Conservation (phyloP, 2,329 filamentous ascomycete species). For the Diplodia corticola region DNA sequence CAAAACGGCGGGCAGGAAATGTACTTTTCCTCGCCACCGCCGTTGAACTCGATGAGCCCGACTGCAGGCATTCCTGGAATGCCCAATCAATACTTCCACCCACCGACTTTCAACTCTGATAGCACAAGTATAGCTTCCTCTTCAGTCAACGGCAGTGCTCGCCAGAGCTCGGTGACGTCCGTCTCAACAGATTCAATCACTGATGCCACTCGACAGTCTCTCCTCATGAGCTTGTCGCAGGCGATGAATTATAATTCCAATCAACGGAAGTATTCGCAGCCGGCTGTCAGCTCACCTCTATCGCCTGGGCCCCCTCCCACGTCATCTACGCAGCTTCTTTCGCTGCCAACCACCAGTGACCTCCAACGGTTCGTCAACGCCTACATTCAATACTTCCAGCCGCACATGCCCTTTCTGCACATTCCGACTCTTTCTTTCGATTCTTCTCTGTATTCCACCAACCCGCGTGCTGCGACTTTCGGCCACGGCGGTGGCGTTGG, state of each 20-base stretch:
- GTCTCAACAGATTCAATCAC: slow-evolving; percentile 66
- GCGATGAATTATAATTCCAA: slow-evolving; percentile 54
- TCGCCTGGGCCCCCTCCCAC: slow-evolving; percentile 35
- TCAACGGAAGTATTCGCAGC: slow-evolving; percentile 61
- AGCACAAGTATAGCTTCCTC: slow-evolving; percentile 62
- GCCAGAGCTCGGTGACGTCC: slow-evolving; percentile 61
- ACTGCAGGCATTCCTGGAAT: slow-evolving; percentile 65
- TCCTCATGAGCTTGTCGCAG: slow-evolving; percentile 63
- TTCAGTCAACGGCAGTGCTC: slow-evolving; percentile 67
- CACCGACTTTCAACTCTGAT: slow-evolving; percentile 70
- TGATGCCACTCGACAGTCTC: slow-evolving; percentile 63
- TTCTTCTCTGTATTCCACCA: slow-evolving; percentile 64
- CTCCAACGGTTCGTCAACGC: slow-evolving; percentile 87
- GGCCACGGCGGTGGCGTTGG: slow-evolving; percentile 61
- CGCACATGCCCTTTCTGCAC: slow-evolving; percentile 92
- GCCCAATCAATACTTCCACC: slow-evolving; percentile 61
- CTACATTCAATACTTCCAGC: slow-evolving; percentile 90
- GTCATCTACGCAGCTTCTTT: slow-evolving; percentile 50
- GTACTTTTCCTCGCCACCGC: slow-evolving; percentile 77
- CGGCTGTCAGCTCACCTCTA: slow-evolving; percentile 55
- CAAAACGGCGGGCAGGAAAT: slow-evolving; percentile 69
- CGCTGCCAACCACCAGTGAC: slow-evolving; percentile 77
- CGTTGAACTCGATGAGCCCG: slow-evolving; percentile 72
- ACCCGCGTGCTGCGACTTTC: slow-evolving; percentile 60
- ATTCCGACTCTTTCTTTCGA: slow-evolving; percentile 91